Conservation (phyloP, 1,284 basidiomycete genomes). For the Naganishia sp. region DNA sequence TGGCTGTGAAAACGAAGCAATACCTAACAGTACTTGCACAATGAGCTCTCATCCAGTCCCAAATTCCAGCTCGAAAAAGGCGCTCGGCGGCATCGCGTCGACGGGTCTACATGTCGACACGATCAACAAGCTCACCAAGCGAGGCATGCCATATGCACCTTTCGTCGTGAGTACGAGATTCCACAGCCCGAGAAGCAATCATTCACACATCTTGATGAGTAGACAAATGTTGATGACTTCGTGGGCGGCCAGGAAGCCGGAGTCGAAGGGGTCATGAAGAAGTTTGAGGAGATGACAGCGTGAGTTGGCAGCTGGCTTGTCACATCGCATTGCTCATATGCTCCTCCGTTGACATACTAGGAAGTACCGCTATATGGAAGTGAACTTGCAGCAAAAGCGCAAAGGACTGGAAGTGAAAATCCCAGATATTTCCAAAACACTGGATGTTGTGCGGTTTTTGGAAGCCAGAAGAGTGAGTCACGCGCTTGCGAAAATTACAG, state of each 20-base stretch:
- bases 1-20: neutral
- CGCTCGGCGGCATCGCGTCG: conserved; percentile 29
- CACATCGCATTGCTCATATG: conserved; percentile 32
- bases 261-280: conserved; percentile 74
- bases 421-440: conserved; percentile 91
- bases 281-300: conserved; percentile 91
- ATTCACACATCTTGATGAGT: conserved; percentile 12
- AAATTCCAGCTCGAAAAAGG: conserved; percentile 13
- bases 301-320: conserved; percentile 51
- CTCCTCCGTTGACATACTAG: conserved; percentile 57
- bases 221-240: conserved; percentile 83
- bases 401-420: conserved; percentile 87
- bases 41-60: conserved; percentile 14
- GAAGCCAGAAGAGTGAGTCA: conserved; percentile 67
- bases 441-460: conserved; percentile 84
- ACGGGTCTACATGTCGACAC: conserved; percentile 32
- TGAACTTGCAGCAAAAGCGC: conserved; percentile 76
- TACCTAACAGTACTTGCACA: neutral
- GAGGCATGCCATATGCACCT: conserved; percentile 91
- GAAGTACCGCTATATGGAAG: conserved; percentile 98
- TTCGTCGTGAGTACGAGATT: conserved; percentile 72
- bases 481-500: neutral
- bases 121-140: conserved; percentile 66
- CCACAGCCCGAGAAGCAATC: neutral
- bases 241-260: conserved; percentile 77